phyloP scores from a whole-genome alignment of 306 rosid genomes.

The Pterocarpus santalinus region DNA sequence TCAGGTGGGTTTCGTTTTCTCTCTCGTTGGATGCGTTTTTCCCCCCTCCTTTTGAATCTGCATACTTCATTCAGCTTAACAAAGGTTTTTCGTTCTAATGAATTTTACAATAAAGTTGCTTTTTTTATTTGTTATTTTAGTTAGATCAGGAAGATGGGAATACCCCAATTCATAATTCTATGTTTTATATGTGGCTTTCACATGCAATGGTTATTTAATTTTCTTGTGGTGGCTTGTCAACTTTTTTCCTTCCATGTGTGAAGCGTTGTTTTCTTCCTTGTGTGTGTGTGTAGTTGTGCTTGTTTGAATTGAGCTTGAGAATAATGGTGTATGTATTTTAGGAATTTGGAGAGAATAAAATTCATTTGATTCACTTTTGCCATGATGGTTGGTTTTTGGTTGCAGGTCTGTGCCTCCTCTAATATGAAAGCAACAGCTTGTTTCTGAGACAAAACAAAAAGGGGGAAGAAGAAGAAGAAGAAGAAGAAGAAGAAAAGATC shows the following conservation, averaged over 20 bases:
- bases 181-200: conserved; percentile 23
- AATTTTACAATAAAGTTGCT: conserved; percentile 1
- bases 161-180: conserved; percentile 6
- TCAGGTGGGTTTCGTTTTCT: conserved; percentile 40
- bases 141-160: conserved; percentile 43
- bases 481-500: neutral
- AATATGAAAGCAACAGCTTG: conserved; percentile 19
- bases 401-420: conserved; percentile 86
- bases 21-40: neutral
- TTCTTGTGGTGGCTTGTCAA: conserved; percentile 1
- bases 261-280: conserved; percentile 4
- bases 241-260: neutral
- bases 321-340: neutral
- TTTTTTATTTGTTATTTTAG: neutral
- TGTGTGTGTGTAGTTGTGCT: neutral
- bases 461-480: neutral
- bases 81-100: conserved; percentile 1
- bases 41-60: conserved; percentile 3
- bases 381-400: neutral
- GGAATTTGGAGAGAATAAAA: neutral
- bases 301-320: conserved; percentile 25
- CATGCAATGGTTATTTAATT: conserved; percentile 42
- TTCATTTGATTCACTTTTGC: conserved; percentile 28
- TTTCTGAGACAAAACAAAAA: conserved; percentile 24
- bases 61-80: neutral